These are phyloP conservation scores for Yamadazyma triangularis DNA, from an alignment of 1,139 yeast genomes.

Conservation along the genomic window DNA sequence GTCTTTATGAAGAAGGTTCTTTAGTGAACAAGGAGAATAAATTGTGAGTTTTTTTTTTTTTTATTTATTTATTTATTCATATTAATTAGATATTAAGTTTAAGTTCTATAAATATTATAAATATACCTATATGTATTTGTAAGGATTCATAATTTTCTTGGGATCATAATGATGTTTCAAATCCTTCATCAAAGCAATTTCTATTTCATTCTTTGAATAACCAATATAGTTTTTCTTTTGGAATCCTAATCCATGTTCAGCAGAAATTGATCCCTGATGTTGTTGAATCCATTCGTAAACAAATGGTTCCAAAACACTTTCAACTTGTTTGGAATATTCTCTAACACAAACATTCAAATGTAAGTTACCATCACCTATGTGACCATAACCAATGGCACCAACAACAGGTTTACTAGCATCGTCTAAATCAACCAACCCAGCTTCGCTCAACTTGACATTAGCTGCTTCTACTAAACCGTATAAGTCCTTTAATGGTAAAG, in stretches of 20 bases:
- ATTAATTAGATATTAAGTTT: too few relatives aligned
- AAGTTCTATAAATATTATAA: too few relatives aligned
- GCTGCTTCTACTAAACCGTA: conserved; percentile 78
- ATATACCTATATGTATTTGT: conserved; percentile 82
- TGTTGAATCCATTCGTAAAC: conserved; percentile 83
- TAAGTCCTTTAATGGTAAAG: conserved; percentile 75
- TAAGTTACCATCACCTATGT: conserved; percentile 92
- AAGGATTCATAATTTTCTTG: conserved; percentile 85
- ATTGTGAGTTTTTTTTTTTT: too few relatives aligned
- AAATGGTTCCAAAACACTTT: conserved; percentile 80
- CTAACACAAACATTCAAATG: conserved; percentile 92
- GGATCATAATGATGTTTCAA: conserved; percentile 85
- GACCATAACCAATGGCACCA: conserved; percentile 91
- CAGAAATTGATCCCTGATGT: conserved; percentile 83
- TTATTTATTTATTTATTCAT: too few relatives aligned
- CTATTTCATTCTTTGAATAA: conserved; percentile 70
- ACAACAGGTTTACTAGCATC: conserved; percentile 72
- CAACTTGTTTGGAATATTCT: conserved; percentile 71
- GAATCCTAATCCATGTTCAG: conserved; percentile 97
- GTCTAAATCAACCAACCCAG: conserved; percentile 59
- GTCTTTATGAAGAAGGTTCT: conserved; percentile 25
- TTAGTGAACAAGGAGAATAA: conserved; percentile 16
- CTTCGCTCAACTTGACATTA: conserved; percentile 50
- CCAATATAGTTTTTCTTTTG: conserved; percentile 87
- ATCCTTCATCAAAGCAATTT: conserved; percentile 68